phyloP scores from a whole-genome alignment of 495 filamentous ascomycete genomes.

The Neurospora sp. region DNA sequence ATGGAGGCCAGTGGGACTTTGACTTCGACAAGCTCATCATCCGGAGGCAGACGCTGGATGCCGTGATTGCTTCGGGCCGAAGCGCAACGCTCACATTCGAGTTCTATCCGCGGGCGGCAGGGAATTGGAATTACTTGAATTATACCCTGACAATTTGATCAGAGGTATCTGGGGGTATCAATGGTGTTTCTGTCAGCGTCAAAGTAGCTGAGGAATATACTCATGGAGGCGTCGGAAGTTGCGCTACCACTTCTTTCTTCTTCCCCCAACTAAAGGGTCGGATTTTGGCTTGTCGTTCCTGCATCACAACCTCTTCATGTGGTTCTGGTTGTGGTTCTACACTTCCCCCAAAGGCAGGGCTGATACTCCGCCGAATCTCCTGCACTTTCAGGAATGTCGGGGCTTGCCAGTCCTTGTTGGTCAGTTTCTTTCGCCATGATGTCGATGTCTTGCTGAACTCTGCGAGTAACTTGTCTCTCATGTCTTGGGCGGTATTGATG shows the following conservation, averaged over 20 bases:
- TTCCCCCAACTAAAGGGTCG: background rate
- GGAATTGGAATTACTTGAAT: constrained; percentile 30
- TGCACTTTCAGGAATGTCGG: background rate
- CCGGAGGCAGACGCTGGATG: constrained; percentile 30
- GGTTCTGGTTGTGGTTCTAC: background rate
- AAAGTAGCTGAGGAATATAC: background rate
- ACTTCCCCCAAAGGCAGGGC: background rate
- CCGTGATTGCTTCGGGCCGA: constrained; percentile 36
- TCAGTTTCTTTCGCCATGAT: background rate
- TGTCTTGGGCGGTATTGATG: background rate
- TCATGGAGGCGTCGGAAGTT: background rate
- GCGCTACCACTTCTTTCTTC: background rate
- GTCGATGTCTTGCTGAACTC: background rate
- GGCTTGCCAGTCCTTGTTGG: background rate
- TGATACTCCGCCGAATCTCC: background rate
- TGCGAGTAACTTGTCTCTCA: background rate
- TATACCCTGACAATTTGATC: constrained; percentile 37
- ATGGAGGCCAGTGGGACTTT: constrained; percentile 38
- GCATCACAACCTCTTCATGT: background rate
- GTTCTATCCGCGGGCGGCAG: constrained; percentile 36
- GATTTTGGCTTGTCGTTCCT: background rate
- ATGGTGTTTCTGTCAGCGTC: background rate
- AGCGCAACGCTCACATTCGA: constrained; percentile 42
- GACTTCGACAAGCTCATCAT: constrained; percentile 30
- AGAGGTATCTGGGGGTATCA: background rate